Base-by-base conservation (phyloP, 176 grass and related monocot species). In the Dactylis glomerata region DNA sequence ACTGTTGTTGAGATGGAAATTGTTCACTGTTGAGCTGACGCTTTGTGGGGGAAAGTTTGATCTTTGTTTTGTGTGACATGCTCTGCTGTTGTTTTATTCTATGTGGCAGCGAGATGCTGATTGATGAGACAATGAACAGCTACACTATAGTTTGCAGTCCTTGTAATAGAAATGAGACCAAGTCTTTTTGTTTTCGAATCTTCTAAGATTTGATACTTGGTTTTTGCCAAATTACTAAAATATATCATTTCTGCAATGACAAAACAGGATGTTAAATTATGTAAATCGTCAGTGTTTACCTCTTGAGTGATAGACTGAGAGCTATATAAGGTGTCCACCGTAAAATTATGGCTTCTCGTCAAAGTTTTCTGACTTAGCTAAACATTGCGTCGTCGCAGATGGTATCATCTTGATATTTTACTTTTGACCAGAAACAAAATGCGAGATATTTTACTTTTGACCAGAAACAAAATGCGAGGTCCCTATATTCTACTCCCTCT, bases 71-170 rank as follows among this genome's bases (percentile, higher is more conserved):
- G 70, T 37, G 57, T 45, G 57, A 46, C 52, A 47, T 31, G 62
- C 20, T 81, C 62, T 67, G 30, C 7, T 51, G 23, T 40, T 7
- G 79, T 49, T 81, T 54, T 81, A 54, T 68, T 52, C 79, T 68
- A 68, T 27, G 41, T 19, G 44, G 31, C 31, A 38, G 3, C 34
- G 30, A 26, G 32, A 68, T 62, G 49, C 41, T 59, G 61, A 67
- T 47, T 49, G 58, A 65, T 47, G 58, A 8, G 77, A 80, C 27
- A 32, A 31, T 79, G 17, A 55, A 45, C 41, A 54, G 44, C 24
- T 40, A 2, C 16, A 13, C 17, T 72, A 22, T 36, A 42, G 37
- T 57, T 28, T 12, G 14, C 17, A 30, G 37, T 61, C 44, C 10
- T 64, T 40, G 38, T 22, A 42, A 61, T 26, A 64, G 38, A 63